Percentiles rank a stretch among this genome's conserved stretches.
phyloP scores from a whole-genome alignment of 108 stramenopile genomes.

The Nitzschia sp. region DNA sequence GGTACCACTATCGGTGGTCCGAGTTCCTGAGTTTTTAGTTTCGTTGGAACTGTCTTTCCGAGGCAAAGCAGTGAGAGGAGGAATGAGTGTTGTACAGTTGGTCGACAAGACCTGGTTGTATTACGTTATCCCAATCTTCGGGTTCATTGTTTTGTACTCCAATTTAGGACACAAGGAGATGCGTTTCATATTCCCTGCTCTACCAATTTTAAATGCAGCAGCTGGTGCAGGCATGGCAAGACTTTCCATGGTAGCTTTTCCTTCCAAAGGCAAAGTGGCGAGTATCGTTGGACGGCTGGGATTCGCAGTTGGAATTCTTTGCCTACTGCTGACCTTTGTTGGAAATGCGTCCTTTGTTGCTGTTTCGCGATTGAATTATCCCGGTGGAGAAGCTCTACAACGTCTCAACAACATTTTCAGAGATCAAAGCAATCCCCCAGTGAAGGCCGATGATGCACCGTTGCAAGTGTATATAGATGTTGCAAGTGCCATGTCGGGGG shows the following conservation, averaged over 20 bases:
- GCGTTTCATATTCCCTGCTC: slow-evolving; percentile 89
- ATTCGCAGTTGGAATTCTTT: slow-evolving; percentile 37
- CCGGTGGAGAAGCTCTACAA: slow-evolving; percentile 73
- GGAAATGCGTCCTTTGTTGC: slow-evolving; percentile 67
- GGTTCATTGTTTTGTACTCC: slow-evolving; percentile 81
- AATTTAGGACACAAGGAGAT: slow-evolving; percentile 94
- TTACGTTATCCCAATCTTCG: slow-evolving; percentile 61
- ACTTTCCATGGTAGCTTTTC: slow-evolving; percentile 49
- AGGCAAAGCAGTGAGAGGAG: not conserved
- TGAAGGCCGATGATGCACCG: slow-evolving; percentile 14
- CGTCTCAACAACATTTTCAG: slow-evolving; percentile 42
- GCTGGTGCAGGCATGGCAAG: slow-evolving; percentile 76
- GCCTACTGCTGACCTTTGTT: slow-evolving; percentile 43
- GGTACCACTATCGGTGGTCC: slow-evolving; percentile 66
- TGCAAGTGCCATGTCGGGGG: slow-evolving; percentile 85
- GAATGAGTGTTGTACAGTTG: not conserved
- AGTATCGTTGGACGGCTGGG: slow-evolving; percentile 36
- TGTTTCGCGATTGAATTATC: slow-evolving; percentile 77
- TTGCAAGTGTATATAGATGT: slow-evolving; percentile 76
- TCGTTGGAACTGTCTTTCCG: slow-evolving; percentile 12
- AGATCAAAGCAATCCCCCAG: slow-evolving; percentile 7
- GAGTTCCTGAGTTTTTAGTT: slow-evolving; percentile 46
- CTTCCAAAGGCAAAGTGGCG: slow-evolving; percentile 29
- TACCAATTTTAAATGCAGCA: slow-evolving; percentile 83
- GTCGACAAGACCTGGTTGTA: slow-evolving; percentile 53